Base-by-base conservation (phyloP, 2,329 filamentous ascomycete genomes). In the Ceratocystis lukuohia region DNA sequence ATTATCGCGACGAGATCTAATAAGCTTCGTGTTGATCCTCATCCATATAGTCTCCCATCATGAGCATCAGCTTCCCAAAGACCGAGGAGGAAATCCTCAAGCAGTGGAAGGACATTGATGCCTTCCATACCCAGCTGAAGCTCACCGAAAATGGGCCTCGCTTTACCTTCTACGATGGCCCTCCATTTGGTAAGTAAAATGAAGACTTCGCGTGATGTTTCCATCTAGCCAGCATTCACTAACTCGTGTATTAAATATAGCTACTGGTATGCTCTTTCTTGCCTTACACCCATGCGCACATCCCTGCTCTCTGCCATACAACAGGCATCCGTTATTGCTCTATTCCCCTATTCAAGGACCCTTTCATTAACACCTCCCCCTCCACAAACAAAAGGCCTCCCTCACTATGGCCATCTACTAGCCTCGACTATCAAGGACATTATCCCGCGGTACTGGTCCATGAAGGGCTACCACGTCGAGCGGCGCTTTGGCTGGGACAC, bases 91-190 rank as follows among this genome's bases (percentile, higher is more conserved):
- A 70, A 22, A 67, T 70, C 63, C 68, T 70, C 67, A 67, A 65
- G 28, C 63, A 67, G 50, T 72, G 70, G 70, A 64, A 65, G 63
- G 69, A 71, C 41, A 62, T 71, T 37, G 68, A 72, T 53, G 71
- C 71, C 50, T 71, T 72, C 65, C 69, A 71, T 41, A 71, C 69
- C 12, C 70, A 72, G 67, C 67, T 72, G 48, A 62, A 66, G 37
- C 84, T 97, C 68, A 94, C 92, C 10, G 83, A 89, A 75, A 89
- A 88, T 70, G 85, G 87, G 69, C 84, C 88, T 70, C 88, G 86
- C 65, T 99, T 96, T 75, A 96, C 91, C 66, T 99, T 99, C 78
- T 97, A 96, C 79, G 89, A 93, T 81, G 89, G 89, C 10, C 88
- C 88, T 67, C 88, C 88, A 4, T 91, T 91, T 53, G 69, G 68